Conservation (phyloP, 768 basidiomycete species). For the Grammothele lineata region DNA sequence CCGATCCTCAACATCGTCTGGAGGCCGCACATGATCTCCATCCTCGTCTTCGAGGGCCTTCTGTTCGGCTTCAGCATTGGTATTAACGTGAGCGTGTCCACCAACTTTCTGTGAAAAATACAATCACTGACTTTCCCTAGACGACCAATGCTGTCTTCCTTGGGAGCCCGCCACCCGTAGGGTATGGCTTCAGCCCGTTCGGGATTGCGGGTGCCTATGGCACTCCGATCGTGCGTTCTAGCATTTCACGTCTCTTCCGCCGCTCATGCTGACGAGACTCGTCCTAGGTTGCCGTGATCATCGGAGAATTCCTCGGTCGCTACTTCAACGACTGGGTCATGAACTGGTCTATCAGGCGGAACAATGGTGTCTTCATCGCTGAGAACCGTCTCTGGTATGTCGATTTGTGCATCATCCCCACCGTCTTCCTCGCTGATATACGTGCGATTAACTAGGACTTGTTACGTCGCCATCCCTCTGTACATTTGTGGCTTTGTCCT, state of each 20-base stretch:
- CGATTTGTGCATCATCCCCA: too few relatives aligned
- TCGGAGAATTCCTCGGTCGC: slow-evolving; percentile 49
- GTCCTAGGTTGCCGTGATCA: slow-evolving; percentile 39
- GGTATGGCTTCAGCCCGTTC: slow-evolving; percentile 46
- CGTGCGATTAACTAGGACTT: slow-evolving; percentile 42
- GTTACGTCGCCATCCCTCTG: slow-evolving; percentile 55
- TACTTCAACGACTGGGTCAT: slow-evolving; percentile 50
- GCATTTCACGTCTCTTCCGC: too few relatives aligned
- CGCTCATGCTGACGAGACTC: neutral
- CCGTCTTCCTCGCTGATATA: neutral
- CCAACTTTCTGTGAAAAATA: too few relatives aligned
- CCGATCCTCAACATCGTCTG: slow-evolving; percentile 51
- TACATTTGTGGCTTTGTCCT: slow-evolving; percentile 59
- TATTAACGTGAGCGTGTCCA: slow-evolving; percentile 49
- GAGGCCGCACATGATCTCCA: slow-evolving; percentile 54
- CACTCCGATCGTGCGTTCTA: slow-evolving; percentile 45
- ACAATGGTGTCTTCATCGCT: slow-evolving; percentile 50
- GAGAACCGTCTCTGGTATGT: slow-evolving; percentile 55
- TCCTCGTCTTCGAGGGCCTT: slow-evolving; percentile 52
- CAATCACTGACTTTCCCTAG: slow-evolving; percentile 25
- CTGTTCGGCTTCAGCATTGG: slow-evolving; percentile 65
- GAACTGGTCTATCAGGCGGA: slow-evolving; percentile 37
- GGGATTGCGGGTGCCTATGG: slow-evolving; percentile 51
- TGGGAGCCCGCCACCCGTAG: slow-evolving; percentile 48
- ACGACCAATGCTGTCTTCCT: slow-evolving; percentile 67